Evolutionary conservation across 1,284 basidiomycete genomes (phyloP), one percentile per base, ranked within the genome.

Genomic region (Cutaneotrichosporon dermatis): DNA sequence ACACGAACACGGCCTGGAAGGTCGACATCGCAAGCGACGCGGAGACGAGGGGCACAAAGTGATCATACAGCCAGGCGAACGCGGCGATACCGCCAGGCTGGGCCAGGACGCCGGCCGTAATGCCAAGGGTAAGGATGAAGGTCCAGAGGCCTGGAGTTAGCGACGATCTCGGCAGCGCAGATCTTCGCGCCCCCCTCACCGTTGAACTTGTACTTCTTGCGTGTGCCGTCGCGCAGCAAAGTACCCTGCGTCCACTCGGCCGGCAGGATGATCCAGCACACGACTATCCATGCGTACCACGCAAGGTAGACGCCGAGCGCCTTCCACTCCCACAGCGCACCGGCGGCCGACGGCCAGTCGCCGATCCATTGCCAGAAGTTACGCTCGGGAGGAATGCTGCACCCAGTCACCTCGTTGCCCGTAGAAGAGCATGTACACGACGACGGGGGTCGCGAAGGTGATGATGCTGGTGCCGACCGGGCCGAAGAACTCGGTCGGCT

Each of bases 131-230:
- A 41, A 92, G 82, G 44, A 97, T 80, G 68, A 91, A 84, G 0
- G 94, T 97, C 0, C 89, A 83, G 74, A 97, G 89, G 0, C 91
- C 95, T 95, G 66, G 25, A 4, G 49, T 57, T 50, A 51, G 55
- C 41, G 2, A 25, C 25, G 4, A n/a, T n/a, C 40, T 2, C 43
- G 34, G 3, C n/a, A n/a, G 8, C 8, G 67, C 80, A 60, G 58
- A 93, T 25, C 25, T 25, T 25, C 25, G 25, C 25, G 25, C 25
- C 25, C 25, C 93, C 93, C 80, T 99, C 99, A 92, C 93, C 93
- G 80, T 99, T 99, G 70, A 97, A 92, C 79, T 92, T 97, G 83
- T 99, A 99, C 62, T 82, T 80, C 74, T 88, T 86, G 67, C 83
- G 86, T 57, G 81, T 81, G 0, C 95, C 95, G 44, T 87, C 88